Evolutionary conservation across 345 rosid genomes (phyloP).

Genomic region (Zanthoxylum bungeanum): DNA sequence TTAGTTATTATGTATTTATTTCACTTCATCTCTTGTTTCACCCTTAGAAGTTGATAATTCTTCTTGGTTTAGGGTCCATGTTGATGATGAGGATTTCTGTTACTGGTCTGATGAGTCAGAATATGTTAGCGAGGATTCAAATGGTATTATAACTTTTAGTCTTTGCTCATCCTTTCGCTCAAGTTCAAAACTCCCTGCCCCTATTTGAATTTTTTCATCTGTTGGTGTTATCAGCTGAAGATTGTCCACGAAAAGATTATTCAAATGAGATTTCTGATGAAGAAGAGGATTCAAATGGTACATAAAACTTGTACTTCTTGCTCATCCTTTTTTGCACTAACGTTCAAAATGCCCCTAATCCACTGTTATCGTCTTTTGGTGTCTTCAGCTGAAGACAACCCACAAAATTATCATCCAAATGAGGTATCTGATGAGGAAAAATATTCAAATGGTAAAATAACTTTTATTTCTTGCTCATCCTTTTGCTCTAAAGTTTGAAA

Average conservation of each 20-base stretch:
- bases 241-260: conserved; percentile 66
- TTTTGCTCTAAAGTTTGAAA: not conserved
- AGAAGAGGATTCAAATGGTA: conserved; percentile 88
- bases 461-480: not conserved
- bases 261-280: conserved; percentile 65
- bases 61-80: conserved; percentile 53
- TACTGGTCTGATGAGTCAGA: conserved; percentile 74
- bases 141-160: conserved; percentile 41
- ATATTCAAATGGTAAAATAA: conserved; percentile 66
- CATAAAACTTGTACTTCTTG: not conserved
- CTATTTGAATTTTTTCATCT: conserved; percentile 1
- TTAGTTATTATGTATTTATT: not conserved
- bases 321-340: not conserved
- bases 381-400: conserved; percentile 71
- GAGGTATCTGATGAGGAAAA: conserved; percentile 51
- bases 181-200: not conserved
- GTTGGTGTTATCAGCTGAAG: conserved; percentile 52
- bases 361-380: not conserved
- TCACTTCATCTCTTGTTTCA: not conserved
- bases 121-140: conserved; percentile 79
- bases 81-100: conserved; percentile 74
- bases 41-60: conserved; percentile 6
- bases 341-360: not conserved
- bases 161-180: not conserved
- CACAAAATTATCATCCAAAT: conserved; percentile 71